These are phyloP conservation scores for Agrocybe praecox DNA, from an alignment of 768 basidiomycete genomes.

Conservation along the genomic window DNA sequence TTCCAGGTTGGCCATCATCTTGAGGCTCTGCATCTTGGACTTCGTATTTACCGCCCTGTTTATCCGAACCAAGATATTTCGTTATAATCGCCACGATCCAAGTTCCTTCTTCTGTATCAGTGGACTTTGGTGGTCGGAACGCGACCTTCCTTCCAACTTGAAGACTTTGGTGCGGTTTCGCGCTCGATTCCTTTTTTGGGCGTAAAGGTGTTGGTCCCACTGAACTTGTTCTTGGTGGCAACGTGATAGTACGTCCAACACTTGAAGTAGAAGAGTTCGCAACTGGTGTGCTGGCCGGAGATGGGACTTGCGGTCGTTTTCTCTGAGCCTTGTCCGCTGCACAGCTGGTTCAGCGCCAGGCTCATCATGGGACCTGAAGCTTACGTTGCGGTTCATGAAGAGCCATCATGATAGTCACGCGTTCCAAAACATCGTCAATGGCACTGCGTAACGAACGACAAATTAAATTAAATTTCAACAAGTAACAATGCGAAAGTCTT, in stretches of 20 bases:
- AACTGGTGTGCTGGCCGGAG: constrained; percentile 62
- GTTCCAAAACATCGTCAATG: constrained; percentile 73
- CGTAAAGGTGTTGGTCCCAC: constrained; percentile 61
- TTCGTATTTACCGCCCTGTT: constrained; percentile 72
- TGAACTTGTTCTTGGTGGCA: constrained; percentile 56
- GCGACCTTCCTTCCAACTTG: constrained; percentile 80
- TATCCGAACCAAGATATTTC: constrained; percentile 70
- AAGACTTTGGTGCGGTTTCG: constrained; percentile 61
- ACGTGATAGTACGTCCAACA: constrained; percentile 56
- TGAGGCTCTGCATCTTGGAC: constrained; percentile 86
- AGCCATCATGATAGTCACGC: constrained; percentile 67
- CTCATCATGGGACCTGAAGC: neutral
- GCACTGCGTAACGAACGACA: constrained; percentile 43
- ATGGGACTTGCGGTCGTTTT: constrained; percentile 71
- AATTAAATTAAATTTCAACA: neutral
- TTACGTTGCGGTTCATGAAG: constrained; percentile 69
- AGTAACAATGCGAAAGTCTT: constrained; percentile 20
- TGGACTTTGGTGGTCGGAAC: constrained; percentile 65
- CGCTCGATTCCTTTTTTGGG: constrained; percentile 60
- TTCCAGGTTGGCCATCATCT: constrained; percentile 76
- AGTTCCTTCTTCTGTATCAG: constrained; percentile 53
- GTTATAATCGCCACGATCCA: constrained; percentile 86
- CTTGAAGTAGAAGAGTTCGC: constrained; percentile 40
- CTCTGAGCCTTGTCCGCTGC: constrained; percentile 61
- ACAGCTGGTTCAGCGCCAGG: neutral